Conservation (phyloP, 2,329 filamentous ascomycete genomes). For the Aspergillus sojae region DNA sequence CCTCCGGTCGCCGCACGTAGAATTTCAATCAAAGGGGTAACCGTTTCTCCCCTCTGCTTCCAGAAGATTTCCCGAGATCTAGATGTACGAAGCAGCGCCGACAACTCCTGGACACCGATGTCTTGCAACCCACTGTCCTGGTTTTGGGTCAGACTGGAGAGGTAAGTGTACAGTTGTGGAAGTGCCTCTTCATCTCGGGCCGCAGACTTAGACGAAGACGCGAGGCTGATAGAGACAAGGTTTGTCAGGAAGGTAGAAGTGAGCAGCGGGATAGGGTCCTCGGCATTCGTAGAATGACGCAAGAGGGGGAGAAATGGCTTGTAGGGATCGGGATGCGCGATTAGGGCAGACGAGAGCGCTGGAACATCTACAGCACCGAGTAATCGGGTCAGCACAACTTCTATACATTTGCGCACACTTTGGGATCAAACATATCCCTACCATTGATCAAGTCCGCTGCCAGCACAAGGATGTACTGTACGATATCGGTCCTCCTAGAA, state of each 20-base stretch:
- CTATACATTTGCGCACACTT: neutral
- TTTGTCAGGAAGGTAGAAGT: conserved; percentile 83
- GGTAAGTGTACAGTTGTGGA: conserved; percentile 80
- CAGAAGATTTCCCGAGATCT: conserved; percentile 83
- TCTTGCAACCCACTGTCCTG: conserved; percentile 90
- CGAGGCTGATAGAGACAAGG: conserved; percentile 68
- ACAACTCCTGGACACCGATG: conserved; percentile 91
- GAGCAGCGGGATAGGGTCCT: conserved; percentile 85
- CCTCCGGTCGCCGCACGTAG: conserved; percentile 73
- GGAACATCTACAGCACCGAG: conserved; percentile 66
- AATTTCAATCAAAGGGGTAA: conserved; percentile 80
- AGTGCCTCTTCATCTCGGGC: conserved; percentile 73
- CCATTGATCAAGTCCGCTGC: conserved; percentile 84
- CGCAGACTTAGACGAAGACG: conserved; percentile 61
- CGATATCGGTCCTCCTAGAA: conserved; percentile 81
- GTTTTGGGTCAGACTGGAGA: conserved; percentile 80
- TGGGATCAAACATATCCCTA: conserved; percentile 43
- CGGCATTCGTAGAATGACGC: conserved; percentile 78
- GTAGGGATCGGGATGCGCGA: conserved; percentile 69
- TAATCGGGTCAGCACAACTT: neutral
- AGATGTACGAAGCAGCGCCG: conserved; percentile 74
- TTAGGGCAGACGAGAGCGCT: conserved; percentile 72
- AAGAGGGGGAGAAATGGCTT: conserved; percentile 83
- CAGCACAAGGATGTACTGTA: conserved; percentile 93
- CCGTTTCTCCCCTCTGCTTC: conserved; percentile 82